These are phyloP conservation scores for Neurospora sp. DNA, from an alignment of 495 filamentous ascomycete species.

Conservation along the genomic window DNA sequence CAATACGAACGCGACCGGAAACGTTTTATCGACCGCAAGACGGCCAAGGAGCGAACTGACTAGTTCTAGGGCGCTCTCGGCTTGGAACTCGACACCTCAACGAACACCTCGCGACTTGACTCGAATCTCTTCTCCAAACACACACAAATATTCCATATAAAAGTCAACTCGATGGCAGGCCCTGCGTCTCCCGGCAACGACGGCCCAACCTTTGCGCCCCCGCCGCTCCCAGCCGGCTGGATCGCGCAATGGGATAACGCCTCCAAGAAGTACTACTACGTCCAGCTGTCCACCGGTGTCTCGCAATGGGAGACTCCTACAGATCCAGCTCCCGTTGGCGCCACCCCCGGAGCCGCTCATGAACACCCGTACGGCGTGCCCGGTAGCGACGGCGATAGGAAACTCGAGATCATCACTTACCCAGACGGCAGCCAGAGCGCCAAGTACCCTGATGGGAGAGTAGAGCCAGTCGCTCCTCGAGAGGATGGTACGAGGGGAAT, in stretches of 20 bases:
- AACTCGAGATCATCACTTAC: constrained; percentile 39
- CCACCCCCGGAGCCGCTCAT: constrained; percentile 34
- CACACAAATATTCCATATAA: neutral
- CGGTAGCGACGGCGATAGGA: constrained; percentile 12
- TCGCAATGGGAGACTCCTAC: constrained; percentile 75
- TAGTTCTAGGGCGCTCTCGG: neutral
- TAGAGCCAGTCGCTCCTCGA: constrained; percentile 34
- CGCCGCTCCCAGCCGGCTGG: constrained; percentile 63
- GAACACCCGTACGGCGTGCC: constrained; percentile 46
- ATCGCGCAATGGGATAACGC: constrained; percentile 75
- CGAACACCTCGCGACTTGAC: neutral
- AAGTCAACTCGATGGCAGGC: constrained; percentile 30
- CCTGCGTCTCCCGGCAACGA: constrained; percentile 50
- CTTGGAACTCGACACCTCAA: neutral
- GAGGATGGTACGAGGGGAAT: constrained; percentile 26
- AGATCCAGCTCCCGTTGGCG: constrained; percentile 43
- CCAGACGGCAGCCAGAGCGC: constrained; percentile 42
- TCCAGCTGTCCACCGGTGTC: constrained; percentile 62
- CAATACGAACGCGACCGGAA: neutral
- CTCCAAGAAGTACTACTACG: constrained; percentile 68
- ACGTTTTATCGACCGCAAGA: neutral
- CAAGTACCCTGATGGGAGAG: constrained; percentile 37
- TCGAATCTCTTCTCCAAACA: neutral
- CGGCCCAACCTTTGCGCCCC: constrained; percentile 61
- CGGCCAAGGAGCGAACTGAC: neutral